phyloP scores from a whole-genome alignment of 768 basidiomycete species.

The Pleurotus salmoneostramineus region DNA sequence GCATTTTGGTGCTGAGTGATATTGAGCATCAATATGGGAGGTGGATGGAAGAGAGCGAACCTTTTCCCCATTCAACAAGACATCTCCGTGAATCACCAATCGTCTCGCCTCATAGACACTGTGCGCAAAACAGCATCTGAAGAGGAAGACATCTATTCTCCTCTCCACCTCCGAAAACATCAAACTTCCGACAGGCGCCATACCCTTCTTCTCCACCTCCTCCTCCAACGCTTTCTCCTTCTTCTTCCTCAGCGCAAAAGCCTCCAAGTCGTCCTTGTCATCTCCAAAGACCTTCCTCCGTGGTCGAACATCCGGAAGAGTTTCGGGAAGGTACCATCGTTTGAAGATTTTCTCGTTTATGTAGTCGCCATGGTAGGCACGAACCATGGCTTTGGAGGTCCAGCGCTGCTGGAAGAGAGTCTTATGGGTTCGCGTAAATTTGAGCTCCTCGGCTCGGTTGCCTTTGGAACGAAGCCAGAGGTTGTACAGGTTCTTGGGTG shows the following conservation, averaged over 20 bases:
- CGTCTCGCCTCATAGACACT: slow-evolving; percentile 89
- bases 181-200: slow-evolving; percentile 91
- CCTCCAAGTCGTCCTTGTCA: slow-evolving; percentile 43
- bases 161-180: slow-evolving; percentile 96
- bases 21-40: not conserved
- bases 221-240: slow-evolving; percentile 44
- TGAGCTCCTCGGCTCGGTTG: slow-evolving; percentile 41
- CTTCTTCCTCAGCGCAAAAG: slow-evolving; percentile 55
- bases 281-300: slow-evolving; percentile 40
- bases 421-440: slow-evolving; percentile 51
- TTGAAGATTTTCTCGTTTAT: slow-evolving; percentile 93
- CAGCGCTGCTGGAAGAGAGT: slow-evolving; percentile 92
- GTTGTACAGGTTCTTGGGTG: slow-evolving; percentile 84
- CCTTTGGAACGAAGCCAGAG: slow-evolving; percentile 73
- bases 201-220: slow-evolving; percentile 54
- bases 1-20: slow-evolving; percentile 70
- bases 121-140: slow-evolving; percentile 82
- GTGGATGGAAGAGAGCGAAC: slow-evolving; percentile 38
- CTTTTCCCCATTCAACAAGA: slow-evolving; percentile 85
- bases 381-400: slow-evolving; percentile 78
- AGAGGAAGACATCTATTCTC: slow-evolving; percentile 88
- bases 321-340: slow-evolving; percentile 88
- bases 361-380: slow-evolving; percentile 94
- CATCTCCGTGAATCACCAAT: slow-evolving; percentile 82
- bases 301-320: slow-evolving; percentile 82